Conservation (phyloP, 768 basidiomycete genomes). For the Suillus decipiens region DNA sequence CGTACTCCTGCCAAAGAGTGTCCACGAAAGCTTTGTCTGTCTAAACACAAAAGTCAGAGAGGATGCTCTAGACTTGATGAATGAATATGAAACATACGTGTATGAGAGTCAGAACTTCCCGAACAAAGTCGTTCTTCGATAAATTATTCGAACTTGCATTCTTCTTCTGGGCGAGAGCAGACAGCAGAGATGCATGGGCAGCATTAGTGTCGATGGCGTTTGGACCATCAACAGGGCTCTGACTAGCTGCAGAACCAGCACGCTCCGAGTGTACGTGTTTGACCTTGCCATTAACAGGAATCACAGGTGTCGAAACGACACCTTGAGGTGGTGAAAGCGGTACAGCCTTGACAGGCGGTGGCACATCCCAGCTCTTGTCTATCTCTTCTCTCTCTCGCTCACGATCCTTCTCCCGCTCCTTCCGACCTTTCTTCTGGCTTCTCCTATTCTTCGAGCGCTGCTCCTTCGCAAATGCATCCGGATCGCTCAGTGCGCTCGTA, state of each 20-base stretch:
- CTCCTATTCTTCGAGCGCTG: slow-evolving; percentile 29
- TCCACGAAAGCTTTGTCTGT: slow-evolving; percentile 70
- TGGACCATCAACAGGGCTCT: slow-evolving; percentile 6
- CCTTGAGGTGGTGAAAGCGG: slow-evolving; percentile 21
- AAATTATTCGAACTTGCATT: slow-evolving; percentile 25
- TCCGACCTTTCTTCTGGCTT: slow-evolving; percentile 25
- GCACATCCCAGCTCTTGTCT: slow-evolving; percentile 65
- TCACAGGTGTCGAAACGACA: neutral
- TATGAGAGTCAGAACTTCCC: slow-evolving; percentile 59
- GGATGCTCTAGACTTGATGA: neutral
- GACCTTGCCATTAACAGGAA: slow-evolving; percentile 27
- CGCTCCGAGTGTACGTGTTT: slow-evolving; percentile 17
- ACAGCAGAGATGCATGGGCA: slow-evolving; percentile 25
- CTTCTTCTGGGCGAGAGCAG: slow-evolving; percentile 26
- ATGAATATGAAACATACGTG: slow-evolving; percentile 45
- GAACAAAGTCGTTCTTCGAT: slow-evolving; percentile 59
- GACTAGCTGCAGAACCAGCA: slow-evolving; percentile 2
- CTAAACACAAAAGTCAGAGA: slow-evolving; percentile 33
- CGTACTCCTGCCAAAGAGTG: slow-evolving; percentile 56
- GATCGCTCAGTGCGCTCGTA: slow-evolving; percentile 71
- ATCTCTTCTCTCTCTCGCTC: slow-evolving; percentile 48
- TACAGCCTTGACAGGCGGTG: slow-evolving; percentile 27
- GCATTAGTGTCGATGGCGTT: slow-evolving; percentile 22
- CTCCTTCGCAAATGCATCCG: slow-evolving; percentile 50
- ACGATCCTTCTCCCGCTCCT: slow-evolving; percentile 36